A percentile compares a stretch with the other conserved stretches of the same genome.
phyloP scores from a whole-genome alignment of 192 early-diverging fungal species.

The Geranomyces michiganensis region DNA sequence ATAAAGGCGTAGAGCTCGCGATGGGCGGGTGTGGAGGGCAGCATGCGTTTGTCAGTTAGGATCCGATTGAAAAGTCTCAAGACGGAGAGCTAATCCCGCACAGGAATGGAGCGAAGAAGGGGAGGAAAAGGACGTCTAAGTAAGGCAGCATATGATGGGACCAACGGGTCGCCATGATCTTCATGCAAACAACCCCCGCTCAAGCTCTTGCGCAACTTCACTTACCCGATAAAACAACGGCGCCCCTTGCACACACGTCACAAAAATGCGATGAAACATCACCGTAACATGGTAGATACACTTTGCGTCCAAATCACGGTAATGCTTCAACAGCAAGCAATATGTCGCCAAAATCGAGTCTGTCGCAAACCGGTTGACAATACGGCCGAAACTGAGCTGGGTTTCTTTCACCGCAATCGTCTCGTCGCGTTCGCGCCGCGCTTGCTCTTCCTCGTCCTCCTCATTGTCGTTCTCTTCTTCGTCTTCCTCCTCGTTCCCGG shows the following conservation, averaged over 20 bases:
- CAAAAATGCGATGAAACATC: constrained; percentile 71
- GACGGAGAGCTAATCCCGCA: too few species aligned
- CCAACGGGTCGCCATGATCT: constrained; percentile 1
- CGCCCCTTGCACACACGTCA: constrained; percentile 52
- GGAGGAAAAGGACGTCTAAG: too few species aligned
- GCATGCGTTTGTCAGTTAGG: constrained; percentile 30
- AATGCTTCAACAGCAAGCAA: constrained; percentile 59
- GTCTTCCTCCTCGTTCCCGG: background rate
- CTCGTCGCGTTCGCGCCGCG: background rate
- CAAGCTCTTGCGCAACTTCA: too few species aligned
- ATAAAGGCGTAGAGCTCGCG: constrained; percentile 62
- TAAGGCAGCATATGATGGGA: background rate
- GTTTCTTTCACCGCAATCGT: constrained; percentile 25
- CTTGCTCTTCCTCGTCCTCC: constrained; percentile 23
- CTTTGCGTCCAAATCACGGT: constrained; percentile 48
- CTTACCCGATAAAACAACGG: constrained; percentile 65
- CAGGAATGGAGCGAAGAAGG: too few species aligned
- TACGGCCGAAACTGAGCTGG: constrained; percentile 2
- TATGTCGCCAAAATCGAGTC: constrained; percentile 59
- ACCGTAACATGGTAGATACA: constrained; percentile 58
- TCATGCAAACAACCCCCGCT: background rate
- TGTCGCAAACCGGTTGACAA: constrained; percentile 50
- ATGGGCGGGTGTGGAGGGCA: constrained; percentile 36
- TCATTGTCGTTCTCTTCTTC: constrained; percentile 19
- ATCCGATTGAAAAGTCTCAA: constrained; percentile 69